Percentiles rank a stretch among this genome's conserved stretches.
Conservation (phyloP, 1,139 yeast species). For the Blastobotrys elegans region DNA sequence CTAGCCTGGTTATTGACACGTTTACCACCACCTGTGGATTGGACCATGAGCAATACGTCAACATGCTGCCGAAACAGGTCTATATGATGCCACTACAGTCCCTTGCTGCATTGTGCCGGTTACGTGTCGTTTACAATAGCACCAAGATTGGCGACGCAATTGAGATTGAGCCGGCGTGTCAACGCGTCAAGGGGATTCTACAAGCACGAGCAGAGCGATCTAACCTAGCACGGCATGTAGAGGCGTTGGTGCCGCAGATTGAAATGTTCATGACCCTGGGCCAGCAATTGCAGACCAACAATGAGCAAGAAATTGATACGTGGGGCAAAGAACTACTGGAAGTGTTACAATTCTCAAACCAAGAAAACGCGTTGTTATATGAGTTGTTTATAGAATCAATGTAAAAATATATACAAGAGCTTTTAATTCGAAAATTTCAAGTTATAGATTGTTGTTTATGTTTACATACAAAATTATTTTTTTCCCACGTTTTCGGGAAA, state of each 20-base stretch:
- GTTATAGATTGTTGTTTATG: no score
- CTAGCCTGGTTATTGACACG: background rate
- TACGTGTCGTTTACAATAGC: background rate
- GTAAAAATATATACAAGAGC: no score
- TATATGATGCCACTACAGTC: slow-evolving; percentile 56
- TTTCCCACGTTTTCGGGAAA: no score
- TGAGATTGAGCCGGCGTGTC: background rate
- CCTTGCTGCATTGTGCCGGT: slow-evolving; percentile 33
- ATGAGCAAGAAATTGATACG: background rate
- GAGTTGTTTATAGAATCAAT: slow-evolving; percentile 3
- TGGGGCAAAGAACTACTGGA: background rate
- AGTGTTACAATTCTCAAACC: background rate
- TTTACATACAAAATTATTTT: no score
- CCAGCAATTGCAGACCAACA: background rate
- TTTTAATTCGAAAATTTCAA: no score
- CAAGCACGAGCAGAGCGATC: background rate
- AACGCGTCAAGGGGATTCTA: background rate
- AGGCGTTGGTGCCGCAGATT: background rate
- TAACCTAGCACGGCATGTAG: background rate
- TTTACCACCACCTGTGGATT: background rate
- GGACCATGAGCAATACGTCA: slow-evolving; percentile 30
- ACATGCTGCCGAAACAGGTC: slow-evolving; percentile 46
- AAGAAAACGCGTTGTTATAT: background rate
- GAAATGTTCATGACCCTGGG: background rate
- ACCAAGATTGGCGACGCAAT: background rate